Evolutionary conservation across 495 filamentous ascomycete species (phyloP).

Genomic region (Ramalina intermedia): DNA sequence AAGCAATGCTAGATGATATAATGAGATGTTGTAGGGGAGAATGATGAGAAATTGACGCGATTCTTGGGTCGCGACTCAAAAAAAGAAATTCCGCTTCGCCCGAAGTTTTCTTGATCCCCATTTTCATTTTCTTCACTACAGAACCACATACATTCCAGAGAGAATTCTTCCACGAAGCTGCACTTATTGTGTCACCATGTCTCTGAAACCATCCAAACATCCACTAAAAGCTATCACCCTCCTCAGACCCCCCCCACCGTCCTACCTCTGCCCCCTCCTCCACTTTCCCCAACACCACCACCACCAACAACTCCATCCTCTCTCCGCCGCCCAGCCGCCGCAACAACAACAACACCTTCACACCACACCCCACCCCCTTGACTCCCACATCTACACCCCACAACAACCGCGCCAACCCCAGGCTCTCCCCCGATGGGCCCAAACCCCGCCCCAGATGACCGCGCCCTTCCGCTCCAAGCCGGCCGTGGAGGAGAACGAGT

Average conservation of each 20-base stretch:
- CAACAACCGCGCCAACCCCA: conserved; percentile 1
- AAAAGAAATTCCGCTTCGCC: not conserved
- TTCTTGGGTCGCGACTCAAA: not conserved
- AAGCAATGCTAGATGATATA: not conserved
- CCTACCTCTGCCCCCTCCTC: not conserved
- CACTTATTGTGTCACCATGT: too few species aligned
- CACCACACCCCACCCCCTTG: not conserved
- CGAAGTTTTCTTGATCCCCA: not conserved
- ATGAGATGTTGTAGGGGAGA: not conserved
- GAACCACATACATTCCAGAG: too few species aligned
- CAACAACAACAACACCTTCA: not conserved
- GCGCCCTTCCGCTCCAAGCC: conserved; percentile 50
- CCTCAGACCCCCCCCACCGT: not conserved
- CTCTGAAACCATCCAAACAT: not conserved
- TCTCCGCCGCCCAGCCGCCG: too few species aligned
- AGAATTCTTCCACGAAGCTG: too few species aligned
- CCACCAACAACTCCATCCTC: too few species aligned
- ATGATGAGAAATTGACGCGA: not conserved
- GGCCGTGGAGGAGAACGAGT: conserved; percentile 29
- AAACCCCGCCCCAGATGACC: conserved; percentile 64
- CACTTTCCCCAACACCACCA: too few species aligned
- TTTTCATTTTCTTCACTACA: not conserved
- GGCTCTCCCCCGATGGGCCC: conserved; percentile 60
- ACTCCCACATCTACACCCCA: not conserved
- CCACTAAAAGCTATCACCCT: not conserved